A percentile compares a stretch with the other conserved stretches of the same genome.
Evolutionary conservation across 2,329 filamentous ascomycete species (phyloP).

Genomic region (Monilinia fructigena): DNA sequence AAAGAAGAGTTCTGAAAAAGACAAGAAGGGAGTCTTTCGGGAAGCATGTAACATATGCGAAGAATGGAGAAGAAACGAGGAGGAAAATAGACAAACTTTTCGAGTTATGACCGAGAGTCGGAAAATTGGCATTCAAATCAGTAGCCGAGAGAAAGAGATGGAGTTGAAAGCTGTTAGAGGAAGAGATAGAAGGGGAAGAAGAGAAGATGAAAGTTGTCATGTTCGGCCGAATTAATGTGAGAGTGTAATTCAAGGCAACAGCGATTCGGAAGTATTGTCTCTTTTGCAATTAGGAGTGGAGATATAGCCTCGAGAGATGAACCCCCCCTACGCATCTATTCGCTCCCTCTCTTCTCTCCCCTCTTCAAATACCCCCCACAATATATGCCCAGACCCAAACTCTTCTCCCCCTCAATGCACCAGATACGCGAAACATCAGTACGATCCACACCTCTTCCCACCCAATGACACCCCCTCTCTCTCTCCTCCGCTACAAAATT

Average conservation of each 20-base stretch:
- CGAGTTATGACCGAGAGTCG: background rate
- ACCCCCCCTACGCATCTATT: background rate
- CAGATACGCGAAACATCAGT: conserved; percentile 44
- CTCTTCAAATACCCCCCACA: background rate
- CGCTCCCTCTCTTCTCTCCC: conserved; percentile 27
- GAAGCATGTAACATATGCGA: background rate
- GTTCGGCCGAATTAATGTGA: conserved; percentile 13
- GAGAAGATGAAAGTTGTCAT: conserved; percentile 3
- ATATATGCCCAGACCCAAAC: conserved; percentile 37
- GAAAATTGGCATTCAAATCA: background rate
- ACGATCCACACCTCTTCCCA: conserved; percentile 74
- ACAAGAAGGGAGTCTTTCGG: background rate
- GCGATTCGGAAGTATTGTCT: conserved; percentile 46
- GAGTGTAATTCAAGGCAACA: conserved; percentile 9
- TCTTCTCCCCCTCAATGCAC: conserved; percentile 37
- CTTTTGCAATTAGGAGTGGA: conserved; percentile 66
- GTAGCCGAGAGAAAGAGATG: background rate
- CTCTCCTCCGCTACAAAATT: conserved; percentile 71
- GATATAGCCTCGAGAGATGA: conserved; percentile 30
- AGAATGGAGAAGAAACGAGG: background rate
- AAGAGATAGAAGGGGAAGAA: background rate
- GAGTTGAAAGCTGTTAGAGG: background rate
- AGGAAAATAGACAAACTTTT: background rate
- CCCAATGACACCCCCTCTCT: conserved; percentile 65
- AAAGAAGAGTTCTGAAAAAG: background rate